Evolutionary conservation across 176 grass and related monocot species (phyloP).

Genomic region (Carex pumila): DNA sequence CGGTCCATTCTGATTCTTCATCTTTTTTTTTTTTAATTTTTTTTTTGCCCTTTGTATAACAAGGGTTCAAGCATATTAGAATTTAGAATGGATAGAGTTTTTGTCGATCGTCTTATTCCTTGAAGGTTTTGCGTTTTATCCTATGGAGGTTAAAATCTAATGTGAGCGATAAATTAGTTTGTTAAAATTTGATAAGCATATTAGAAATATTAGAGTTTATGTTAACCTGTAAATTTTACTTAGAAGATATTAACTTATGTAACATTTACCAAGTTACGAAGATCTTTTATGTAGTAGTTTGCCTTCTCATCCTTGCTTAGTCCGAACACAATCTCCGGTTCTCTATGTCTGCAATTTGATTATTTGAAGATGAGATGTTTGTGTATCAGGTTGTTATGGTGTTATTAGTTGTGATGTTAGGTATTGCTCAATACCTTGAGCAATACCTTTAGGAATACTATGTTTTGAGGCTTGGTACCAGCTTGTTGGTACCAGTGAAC

Average conservation of each 20-base stretch:
- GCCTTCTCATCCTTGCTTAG: background rate
- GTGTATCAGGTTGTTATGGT: too few species aligned
- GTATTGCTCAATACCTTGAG: too few species aligned
- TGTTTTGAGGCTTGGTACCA: too few species aligned
- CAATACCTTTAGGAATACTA: too few species aligned
- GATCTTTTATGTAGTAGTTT: background rate
- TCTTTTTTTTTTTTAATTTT: background rate
- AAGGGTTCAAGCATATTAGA: background rate
- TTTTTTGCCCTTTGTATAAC: background rate
- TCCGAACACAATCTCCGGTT: background rate
- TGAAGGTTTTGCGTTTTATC: background rate
- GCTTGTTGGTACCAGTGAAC: too few species aligned
- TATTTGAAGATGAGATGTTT: background rate
- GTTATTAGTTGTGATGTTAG: too few species aligned
- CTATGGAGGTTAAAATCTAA: background rate
- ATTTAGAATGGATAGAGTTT: background rate
- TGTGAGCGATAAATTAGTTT: background rate
- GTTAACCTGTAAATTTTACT: background rate
- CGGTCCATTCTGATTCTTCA: background rate
- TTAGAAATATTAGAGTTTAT: background rate
- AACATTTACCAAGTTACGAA: background rate
- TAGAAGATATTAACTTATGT: background rate
- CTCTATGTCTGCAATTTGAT: background rate
- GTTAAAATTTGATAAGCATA: background rate
- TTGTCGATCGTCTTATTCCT: background rate